phyloP scores from a whole-genome alignment of 257 asterid genomes.

The Dorcoceras hygrometricum region DNA sequence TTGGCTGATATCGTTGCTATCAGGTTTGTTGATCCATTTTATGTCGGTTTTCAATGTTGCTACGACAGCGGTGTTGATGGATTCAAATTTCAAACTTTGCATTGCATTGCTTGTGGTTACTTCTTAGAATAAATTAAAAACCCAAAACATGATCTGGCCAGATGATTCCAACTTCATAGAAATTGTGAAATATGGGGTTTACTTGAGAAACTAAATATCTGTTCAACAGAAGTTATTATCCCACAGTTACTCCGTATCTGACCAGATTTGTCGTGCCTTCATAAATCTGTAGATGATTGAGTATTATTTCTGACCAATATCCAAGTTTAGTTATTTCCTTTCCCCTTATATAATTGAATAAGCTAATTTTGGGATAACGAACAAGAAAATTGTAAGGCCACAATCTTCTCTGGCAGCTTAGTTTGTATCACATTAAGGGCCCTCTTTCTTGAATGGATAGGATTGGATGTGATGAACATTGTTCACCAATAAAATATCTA shows the following conservation, averaged over 20 bases:
- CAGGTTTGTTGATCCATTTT: conserved; percentile 40
- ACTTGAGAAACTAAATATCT: background rate
- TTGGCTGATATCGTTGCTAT: conserved; percentile 60
- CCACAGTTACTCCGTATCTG: conserved; percentile 4
- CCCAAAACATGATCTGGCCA: conserved; percentile 1
- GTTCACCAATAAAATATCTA: no score
- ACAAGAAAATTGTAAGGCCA: conserved; percentile 4
- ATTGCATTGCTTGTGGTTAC: conserved; percentile 8
- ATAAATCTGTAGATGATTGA: background rate
- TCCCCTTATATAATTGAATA: background rate
- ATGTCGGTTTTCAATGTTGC: conserved; percentile 18
- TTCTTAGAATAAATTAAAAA: background rate
- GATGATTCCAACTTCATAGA: background rate
- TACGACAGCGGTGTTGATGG: background rate
- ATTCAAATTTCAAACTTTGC: background rate
- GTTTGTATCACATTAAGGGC: conserved; percentile 5
- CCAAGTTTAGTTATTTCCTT: background rate
- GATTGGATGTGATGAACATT: background rate
- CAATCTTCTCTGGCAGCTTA: conserved; percentile 15
- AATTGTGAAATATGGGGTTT: background rate
- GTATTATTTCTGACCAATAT: conserved; percentile 2
- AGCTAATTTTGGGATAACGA: conserved; percentile 14
- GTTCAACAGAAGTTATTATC: background rate
- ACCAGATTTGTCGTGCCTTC: conserved; percentile 1
- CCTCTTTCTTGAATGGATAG: no score